Base-by-base conservation (phyloP, 2,329 filamentous ascomycete species). In the Cladosporium austrohemisphaericum region DNA sequence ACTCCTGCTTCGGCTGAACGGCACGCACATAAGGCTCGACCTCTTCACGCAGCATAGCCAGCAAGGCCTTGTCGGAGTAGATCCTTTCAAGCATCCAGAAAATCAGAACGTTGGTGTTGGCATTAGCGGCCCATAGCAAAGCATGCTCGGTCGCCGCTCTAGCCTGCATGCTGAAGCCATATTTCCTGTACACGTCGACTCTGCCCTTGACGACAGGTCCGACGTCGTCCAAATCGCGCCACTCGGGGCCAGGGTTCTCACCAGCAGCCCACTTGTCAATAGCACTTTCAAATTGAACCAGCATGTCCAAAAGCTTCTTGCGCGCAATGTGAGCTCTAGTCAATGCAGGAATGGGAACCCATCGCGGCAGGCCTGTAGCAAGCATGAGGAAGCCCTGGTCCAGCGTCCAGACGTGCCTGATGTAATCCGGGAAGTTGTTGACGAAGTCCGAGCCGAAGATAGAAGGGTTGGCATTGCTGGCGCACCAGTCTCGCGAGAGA, bases 401-500 rank as follows among this genome's bases (percentile, higher is more conserved):
- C 52, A 84, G 65, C 5, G 65, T 70, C 63, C 76, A 79, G 3
- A 85, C 57, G 57, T 84, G 78, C 3, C 74, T 68, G 14, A 81
- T 60, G 54, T 81, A 66, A 58, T 72, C 57, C 2, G 79, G 72
- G 53, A 76, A 78, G 58, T 72, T 77, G 43, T 74, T 73, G 31
- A 76, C 59, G 57, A 76, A 76, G 40, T 72, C 74, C 41, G 63
- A 66, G 1, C 79, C 79, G 59, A 81, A 73, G n/a, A 81, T 55
- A 0, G 76, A 68, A 1, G 75, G 70, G 11, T 75, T 66, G 1
- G 74, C 71, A 9, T 67, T 68, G 44, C 76, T 71, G 3, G 77
- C 81, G 29, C 80, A 71, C 56, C 83, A 82, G 55, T 79, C 74
- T 49, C 78, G 70, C 18, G 83, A 65, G 5, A 85, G 68, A 3